Conservation (phyloP, 2,329 filamentous ascomycete genomes). For the Teratosphaeria zuluensis region DNA sequence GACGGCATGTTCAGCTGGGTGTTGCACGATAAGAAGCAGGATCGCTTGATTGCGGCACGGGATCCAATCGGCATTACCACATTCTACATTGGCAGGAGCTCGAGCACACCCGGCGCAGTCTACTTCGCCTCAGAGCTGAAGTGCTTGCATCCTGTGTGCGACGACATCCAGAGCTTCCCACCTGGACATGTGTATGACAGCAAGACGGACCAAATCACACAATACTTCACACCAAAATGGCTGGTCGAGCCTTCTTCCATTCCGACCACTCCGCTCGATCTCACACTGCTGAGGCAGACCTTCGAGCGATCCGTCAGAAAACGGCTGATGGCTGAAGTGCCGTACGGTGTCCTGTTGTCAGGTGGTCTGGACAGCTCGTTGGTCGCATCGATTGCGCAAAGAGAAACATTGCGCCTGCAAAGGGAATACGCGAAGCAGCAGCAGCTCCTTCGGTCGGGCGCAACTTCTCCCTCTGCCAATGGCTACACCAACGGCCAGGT, state of each 20-base stretch:
- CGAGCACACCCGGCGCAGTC: conserved; percentile 68
- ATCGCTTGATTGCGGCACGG: conserved; percentile 85
- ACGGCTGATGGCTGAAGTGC: conserved; percentile 96
- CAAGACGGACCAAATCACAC: conserved; percentile 69
- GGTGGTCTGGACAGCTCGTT: conserved; percentile 93
- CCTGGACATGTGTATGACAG: conserved; percentile 96
- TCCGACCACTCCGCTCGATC: conserved; percentile 71
- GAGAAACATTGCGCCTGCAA: conserved; percentile 59
- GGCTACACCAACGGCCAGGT: conserved; percentile 35
- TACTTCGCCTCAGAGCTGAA: conserved; percentile 98
- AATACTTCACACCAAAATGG: conserved; percentile 90
- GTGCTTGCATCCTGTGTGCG: conserved; percentile 83
- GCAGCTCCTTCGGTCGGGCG: conserved; percentile 29
- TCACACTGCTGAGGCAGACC: conserved; percentile 68
- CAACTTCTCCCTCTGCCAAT: conserved; percentile 18
- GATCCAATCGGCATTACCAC: conserved; percentile 96
- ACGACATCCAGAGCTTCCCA: conserved; percentile 88
- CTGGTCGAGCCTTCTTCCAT: conserved; percentile 69
- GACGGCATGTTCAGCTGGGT: conserved; percentile 99
- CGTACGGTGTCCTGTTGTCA: conserved; percentile 90
- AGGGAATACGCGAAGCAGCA: conserved; percentile 27
- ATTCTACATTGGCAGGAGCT: conserved; percentile 88
- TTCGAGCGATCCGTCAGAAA: conserved; percentile 91
- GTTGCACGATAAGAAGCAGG: conserved; percentile 87
- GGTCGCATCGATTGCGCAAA: conserved; percentile 88